Percentiles rank a stretch among this genome's conserved stretches.
Evolutionary conservation across 2,329 filamentous ascomycete genomes (phyloP).

Genomic region (Scedosporium aurantiacum): DNA sequence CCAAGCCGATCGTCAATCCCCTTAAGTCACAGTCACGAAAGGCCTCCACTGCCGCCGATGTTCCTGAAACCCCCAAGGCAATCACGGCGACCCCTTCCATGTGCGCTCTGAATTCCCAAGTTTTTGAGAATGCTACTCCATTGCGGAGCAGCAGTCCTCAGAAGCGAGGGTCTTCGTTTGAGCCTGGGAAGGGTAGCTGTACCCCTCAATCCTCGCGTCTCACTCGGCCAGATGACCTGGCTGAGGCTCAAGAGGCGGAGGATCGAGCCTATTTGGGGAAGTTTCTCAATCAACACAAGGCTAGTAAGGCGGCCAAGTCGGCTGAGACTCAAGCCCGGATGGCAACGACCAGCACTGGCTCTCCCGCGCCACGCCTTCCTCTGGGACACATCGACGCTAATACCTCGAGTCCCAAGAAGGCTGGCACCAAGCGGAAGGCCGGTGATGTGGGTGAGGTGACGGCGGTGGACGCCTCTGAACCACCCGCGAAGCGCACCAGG

Average conservation of each 20-base stretch:
- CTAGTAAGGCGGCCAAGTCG: conserved; percentile 2
- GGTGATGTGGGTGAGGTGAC: not conserved
- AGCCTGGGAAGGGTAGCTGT: not conserved
- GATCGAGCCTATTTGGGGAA: conserved; percentile 1
- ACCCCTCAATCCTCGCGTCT: not conserved
- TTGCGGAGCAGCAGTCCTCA: not conserved
- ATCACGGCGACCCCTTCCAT: not conserved
- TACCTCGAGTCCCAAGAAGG: conserved; percentile 5
- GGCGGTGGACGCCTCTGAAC: not conserved
- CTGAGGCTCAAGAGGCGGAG: conserved; percentile 1
- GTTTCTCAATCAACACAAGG: conserved; percentile 1
- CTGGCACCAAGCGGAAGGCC: not conserved
- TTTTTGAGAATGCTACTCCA: not conserved
- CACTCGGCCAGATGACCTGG: not conserved
- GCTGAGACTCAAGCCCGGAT: not conserved
- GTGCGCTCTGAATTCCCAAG: not conserved
- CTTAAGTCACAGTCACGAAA: not conserved
- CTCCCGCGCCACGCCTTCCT: conserved; percentile 1
- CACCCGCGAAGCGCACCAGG: not conserved
- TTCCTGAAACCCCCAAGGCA: not conserved
- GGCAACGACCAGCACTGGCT: not conserved
- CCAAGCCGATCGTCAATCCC: not conserved
- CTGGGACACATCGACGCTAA: conserved; percentile 3
- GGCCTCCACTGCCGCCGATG: not conserved
- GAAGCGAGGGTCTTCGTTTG: not conserved